phyloP scores from a whole-genome alignment of 768 basidiomycete species.

The Suillus alpinus region DNA sequence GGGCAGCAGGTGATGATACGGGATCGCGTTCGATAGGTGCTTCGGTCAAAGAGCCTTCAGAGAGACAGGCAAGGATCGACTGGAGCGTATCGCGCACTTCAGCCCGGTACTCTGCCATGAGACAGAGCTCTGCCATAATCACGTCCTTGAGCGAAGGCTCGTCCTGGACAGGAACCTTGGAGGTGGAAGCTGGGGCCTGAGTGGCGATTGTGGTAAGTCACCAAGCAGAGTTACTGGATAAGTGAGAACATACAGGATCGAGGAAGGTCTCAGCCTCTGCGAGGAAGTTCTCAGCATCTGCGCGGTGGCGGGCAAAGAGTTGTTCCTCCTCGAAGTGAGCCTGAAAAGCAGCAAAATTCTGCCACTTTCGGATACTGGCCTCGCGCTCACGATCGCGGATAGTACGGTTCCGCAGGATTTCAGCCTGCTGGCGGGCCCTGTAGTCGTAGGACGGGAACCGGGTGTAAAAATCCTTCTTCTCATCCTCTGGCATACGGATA shows the following conservation, averaged over 20 bases:
- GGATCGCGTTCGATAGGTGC: neutral
- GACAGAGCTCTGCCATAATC: neutral
- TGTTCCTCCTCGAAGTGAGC: neutral
- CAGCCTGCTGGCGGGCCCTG: neutral
- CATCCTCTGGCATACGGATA: neutral
- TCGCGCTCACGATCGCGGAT: neutral
- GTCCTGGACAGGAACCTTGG: neutral
- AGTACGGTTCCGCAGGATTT: neutral
- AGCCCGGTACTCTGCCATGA: constrained; percentile 6
- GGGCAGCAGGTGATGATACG: neutral
- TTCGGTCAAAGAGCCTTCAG: neutral
- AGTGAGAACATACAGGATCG: neutral
- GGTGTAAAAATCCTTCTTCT: neutral
- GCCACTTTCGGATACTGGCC: neutral
- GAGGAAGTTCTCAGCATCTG: neutral
- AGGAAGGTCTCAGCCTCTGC: neutral
- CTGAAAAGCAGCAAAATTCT: neutral
- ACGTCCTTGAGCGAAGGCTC: neutral
- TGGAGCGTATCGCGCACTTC: constrained; percentile 3
- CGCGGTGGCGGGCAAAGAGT: neutral
- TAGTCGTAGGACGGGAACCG: neutral
- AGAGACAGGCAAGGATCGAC: constrained; percentile 1
- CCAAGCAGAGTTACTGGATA: neutral
- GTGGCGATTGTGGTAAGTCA: neutral
- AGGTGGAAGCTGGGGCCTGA: neutral